Evolutionary conservation across 495 filamentous ascomycete species (phyloP).

Genomic region (Aspergillus ellipticus): DNA sequence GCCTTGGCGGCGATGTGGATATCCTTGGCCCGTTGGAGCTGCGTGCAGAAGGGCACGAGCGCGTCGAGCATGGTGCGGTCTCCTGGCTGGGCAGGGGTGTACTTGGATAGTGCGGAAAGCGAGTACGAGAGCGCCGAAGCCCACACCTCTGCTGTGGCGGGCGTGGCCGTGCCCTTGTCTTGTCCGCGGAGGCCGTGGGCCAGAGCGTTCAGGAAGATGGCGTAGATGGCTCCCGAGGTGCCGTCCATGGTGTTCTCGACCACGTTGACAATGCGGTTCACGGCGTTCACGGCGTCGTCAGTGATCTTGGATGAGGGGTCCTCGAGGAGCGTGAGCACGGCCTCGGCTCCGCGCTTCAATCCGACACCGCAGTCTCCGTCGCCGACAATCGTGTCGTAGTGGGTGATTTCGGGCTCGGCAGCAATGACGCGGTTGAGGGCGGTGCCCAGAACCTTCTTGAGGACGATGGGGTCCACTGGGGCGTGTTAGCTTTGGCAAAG

Average conservation of each 20-base stretch:
- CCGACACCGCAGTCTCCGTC: conserved; percentile 95
- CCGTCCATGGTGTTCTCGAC: conserved; percentile 95
- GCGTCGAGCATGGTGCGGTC: conserved; percentile 93
- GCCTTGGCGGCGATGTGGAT: conserved; percentile 69
- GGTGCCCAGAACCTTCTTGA: conserved; percentile 58
- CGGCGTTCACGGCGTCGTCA: conserved; percentile 66
- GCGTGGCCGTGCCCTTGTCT: conserved; percentile 41
- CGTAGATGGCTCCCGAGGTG: conserved; percentile 90
- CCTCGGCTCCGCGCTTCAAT: conserved; percentile 86
- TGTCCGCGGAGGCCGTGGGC: conserved; percentile 67
- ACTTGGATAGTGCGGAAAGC: conserved; percentile 65
- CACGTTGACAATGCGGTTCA: conserved; percentile 72
- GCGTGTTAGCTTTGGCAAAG: conserved; percentile 13
- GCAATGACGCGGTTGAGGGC: conserved; percentile 69
- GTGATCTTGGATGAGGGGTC: conserved; percentile 45
- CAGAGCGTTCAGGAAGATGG: conserved; percentile 92
- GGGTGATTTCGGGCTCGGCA: conserved; percentile 80
- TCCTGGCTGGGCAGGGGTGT: conserved; percentile 85
- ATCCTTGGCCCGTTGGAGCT: conserved; percentile 58
- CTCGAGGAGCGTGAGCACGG: conserved; percentile 64
- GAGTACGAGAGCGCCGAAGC: conserved; percentile 68
- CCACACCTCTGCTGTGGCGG: conserved; percentile 61
- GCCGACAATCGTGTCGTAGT: conserved; percentile 86
- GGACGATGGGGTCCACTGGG: conserved; percentile 54
- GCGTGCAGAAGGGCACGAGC: conserved; percentile 79